A percentile compares a stretch with the other conserved stretches of the same genome.
Conservation (phyloP, 371 early-diverging fungal species). For the Gilbertella persicaria region DNA sequence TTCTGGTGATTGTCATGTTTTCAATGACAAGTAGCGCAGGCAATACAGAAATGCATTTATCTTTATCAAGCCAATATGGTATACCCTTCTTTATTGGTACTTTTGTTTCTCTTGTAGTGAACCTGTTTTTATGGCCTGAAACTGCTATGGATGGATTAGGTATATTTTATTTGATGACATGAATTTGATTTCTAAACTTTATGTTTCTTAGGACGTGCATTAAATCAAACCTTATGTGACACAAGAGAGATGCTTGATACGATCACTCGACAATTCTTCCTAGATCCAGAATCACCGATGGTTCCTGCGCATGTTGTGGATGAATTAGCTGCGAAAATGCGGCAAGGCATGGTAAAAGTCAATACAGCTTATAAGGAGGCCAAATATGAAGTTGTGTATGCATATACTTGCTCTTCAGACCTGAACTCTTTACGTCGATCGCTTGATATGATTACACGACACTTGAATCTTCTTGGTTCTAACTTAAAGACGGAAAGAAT, state of each 20-base stretch:
- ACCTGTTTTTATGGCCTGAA: constrained; percentile 44
- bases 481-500: constrained; percentile 38
- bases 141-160: constrained; percentile 48
- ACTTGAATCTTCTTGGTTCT: constrained; percentile 37
- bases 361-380: constrained; percentile 45
- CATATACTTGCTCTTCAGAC: constrained; percentile 37
- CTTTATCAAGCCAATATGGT: constrained; percentile 18
- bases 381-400: constrained; percentile 40
- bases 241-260: constrained; percentile 41
- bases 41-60: constrained; percentile 1
- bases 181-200: background rate
- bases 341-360: constrained; percentile 37
- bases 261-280: constrained; percentile 42
- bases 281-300: constrained; percentile 30
- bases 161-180: constrained; percentile 5
- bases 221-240: constrained; percentile 31
- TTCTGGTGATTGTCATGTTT: constrained; percentile 24
- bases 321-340: constrained; percentile 29
- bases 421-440: constrained; percentile 30
- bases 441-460: constrained; percentile 34
- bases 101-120: constrained; percentile 26
- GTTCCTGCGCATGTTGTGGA: constrained; percentile 28
- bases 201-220: constrained; percentile 30
- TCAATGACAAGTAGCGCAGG: constrained; percentile 13
- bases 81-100: constrained; percentile 22